A percentile compares a stretch with the other conserved stretches of the same genome.
Conservation (phyloP, 1,284 basidiomycete species). For the Anthracocystis walkeri region DNA sequence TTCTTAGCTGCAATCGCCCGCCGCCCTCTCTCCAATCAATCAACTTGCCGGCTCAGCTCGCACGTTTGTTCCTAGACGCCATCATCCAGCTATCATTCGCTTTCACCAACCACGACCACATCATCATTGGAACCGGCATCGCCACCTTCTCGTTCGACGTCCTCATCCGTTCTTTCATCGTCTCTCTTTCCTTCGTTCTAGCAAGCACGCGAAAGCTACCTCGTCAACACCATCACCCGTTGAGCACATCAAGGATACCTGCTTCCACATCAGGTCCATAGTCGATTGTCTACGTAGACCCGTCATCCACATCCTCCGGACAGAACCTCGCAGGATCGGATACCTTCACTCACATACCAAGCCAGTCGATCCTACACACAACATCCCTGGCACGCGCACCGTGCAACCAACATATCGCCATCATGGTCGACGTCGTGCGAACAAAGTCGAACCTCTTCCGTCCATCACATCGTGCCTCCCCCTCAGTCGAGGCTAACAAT, state of each 20-base stretch:
- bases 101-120: neutral
- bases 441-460: constrained; percentile 54
- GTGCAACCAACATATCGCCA: constrained; percentile 1
- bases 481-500: constrained; percentile 42
- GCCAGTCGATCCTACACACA: no score
- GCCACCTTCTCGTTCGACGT: neutral
- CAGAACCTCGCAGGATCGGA: neutral
- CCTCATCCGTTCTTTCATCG: neutral
- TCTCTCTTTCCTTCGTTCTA: no score
- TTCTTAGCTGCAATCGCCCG: neutral
- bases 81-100: constrained; percentile 3
- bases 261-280: neutral
- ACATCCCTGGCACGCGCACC: neutral
- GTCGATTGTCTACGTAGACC: neutral
- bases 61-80: constrained; percentile 2
- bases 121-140: neutral
- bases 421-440: constrained; percentile 54
- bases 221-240: neutral
- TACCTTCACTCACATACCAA: neutral
- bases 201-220: no score
- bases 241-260: neutral
- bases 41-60: neutral
- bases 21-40: neutral
- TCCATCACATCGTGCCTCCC: constrained; percentile 42
- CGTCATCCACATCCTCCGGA: neutral